Base-by-base conservation (phyloP, 208 protist genomes). In the Trypanosomatidae sp. region DNA sequence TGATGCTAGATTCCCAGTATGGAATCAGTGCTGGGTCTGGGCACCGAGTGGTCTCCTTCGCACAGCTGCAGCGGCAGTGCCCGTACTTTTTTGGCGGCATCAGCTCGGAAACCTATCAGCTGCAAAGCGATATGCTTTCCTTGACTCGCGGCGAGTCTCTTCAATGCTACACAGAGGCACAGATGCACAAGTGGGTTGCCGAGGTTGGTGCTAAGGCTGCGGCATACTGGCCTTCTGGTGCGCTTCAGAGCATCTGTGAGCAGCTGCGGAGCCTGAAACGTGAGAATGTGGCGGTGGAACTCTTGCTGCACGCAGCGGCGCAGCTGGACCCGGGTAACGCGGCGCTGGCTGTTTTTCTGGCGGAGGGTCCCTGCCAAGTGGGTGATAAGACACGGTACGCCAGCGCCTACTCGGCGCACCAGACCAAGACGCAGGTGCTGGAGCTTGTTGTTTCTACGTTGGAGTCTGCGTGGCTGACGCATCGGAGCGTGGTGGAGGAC, bases 251-350 rank as follows among this genome's bases (percentile, higher is more conserved):
- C 50, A 89, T 97, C 44, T 95, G 90, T 73, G 87, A 92, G 59
- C 85, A 94, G 75, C 85, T 97, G 43, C 77, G 82, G 41, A 74
- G 77, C 30, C 66, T 88, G 28, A 92, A 93, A 68, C 84, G 84
- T 30, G 91, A 95, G 66, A 86, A 90, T 53, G 69, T 86, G 6
- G 84, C 87, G 10, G 82, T 95, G 53, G 82, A 86, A 73, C 82
- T 97, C 12, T 84, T 97, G n/a, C 84, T 97, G 58, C 91, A 93
- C 72, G 91, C 93, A 44, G 87, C 93, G 13, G 69, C 69, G 71
- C 93, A 97, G 75, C 69, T 97, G 46, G 91, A 97, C 69, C 85
- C 91, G 39, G 90, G 64, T 59, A 86, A 88, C 67, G 68, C 82
- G 28, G 77, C 80, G 19, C 80, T 93, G 67, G 56, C 82, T 58